Evolutionary conservation across 176 grass and related monocot species (phyloP).

Genomic region (Zoysia japonica): DNA sequence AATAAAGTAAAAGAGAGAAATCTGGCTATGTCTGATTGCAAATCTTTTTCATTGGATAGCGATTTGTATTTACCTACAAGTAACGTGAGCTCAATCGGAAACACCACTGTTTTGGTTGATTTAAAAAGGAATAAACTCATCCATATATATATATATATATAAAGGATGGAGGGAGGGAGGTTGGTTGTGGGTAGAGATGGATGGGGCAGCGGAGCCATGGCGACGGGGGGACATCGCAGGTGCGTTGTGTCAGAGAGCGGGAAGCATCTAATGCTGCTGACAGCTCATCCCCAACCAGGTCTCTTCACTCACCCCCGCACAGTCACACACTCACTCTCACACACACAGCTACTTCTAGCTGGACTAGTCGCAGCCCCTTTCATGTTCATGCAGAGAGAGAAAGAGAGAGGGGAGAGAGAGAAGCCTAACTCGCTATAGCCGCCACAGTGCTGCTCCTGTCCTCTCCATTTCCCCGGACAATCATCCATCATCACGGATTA

Average conservation of each 20-base stretch:
- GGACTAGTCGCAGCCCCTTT: too few species aligned
- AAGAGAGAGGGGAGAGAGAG: too few species aligned
- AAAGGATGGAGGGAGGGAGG: too few species aligned
- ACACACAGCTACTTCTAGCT: background rate
- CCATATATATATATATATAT: too few species aligned
- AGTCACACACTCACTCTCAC: conserved; percentile 27
- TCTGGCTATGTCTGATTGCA: background rate
- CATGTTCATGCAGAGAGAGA: too few species aligned
- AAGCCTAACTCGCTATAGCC: background rate
- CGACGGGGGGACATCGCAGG: conserved; percentile 56
- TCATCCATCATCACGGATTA: conserved; percentile 39
- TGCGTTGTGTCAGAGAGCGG: conserved; percentile 58
- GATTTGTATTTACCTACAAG: too few species aligned
- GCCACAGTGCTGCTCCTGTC: conserved; percentile 25
- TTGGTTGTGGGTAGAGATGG: conserved; percentile 1
- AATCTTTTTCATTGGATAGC: too few species aligned
- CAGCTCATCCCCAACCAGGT: conserved; percentile 71
- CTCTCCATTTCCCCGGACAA: conserved; percentile 42
- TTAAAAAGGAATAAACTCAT: too few species aligned
- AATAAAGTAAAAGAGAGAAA: background rate
- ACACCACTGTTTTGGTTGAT: too few species aligned
- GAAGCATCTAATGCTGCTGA: conserved; percentile 89
- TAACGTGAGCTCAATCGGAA: too few species aligned
- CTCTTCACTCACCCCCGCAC: conserved; percentile 44
- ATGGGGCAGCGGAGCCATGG: conserved; percentile 30